A percentile compares a stretch with the other conserved stretches of the same genome.
phyloP scores from a whole-genome alignment of 2,329 filamentous ascomycete species.

The Phyllosticta citriasiana region DNA sequence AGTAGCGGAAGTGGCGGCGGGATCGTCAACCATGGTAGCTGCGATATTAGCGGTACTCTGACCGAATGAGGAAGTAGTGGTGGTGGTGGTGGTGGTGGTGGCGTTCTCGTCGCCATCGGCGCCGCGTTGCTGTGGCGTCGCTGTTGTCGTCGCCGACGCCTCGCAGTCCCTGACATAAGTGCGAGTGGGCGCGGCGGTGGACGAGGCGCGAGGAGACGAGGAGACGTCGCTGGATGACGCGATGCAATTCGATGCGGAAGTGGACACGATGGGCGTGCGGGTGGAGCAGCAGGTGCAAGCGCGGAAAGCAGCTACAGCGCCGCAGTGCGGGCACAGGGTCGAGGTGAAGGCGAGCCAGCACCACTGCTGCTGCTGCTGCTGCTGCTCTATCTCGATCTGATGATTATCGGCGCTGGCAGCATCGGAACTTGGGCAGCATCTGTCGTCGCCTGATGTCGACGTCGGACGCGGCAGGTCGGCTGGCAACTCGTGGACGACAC shows the following conservation, averaged over 20 bases:
- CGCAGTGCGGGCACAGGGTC: conserved; percentile 28
- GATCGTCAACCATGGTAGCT: no score
- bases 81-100: not conserved
- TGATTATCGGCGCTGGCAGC: not conserved
- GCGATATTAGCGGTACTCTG: no score
- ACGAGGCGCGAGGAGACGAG: not conserved
- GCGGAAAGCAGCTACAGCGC: conserved; percentile 18
- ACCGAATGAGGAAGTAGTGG: not conserved
- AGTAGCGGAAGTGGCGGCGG: not conserved
- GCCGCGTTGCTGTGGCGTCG: not conserved
- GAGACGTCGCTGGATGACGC: not conserved
- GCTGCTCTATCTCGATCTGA: not conserved
- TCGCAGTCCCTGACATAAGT: not conserved
- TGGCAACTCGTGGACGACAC: conserved; percentile 10
- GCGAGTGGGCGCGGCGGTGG: not conserved
- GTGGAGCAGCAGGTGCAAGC: conserved; percentile 16
- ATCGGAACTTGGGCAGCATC: not conserved
- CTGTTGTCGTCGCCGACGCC: not conserved
- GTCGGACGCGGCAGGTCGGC: not conserved
- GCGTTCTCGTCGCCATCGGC: not conserved
- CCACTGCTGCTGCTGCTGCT: not conserved
- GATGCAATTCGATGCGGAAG: not conserved
- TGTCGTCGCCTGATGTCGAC: not conserved
- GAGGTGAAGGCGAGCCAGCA: conserved; percentile 13
- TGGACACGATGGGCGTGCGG: not conserved